A percentile compares a stretch with the other conserved stretches of the same genome.
Evolutionary conservation across 2,329 filamentous ascomycete species (phyloP).

Genomic region (Aspergillus alliaceus): DNA sequence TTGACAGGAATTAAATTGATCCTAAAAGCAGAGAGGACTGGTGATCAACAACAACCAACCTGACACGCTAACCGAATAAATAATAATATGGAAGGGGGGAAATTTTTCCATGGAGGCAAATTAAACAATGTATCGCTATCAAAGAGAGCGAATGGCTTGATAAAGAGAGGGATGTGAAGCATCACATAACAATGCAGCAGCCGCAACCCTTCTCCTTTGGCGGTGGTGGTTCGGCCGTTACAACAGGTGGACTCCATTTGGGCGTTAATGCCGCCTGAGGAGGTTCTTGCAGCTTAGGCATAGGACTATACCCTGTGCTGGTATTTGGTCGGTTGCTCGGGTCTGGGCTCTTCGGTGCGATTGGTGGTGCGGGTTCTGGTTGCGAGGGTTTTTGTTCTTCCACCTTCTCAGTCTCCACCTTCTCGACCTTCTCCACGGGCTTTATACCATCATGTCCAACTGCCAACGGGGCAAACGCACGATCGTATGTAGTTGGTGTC

Average conservation of each 20-base stretch:
- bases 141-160: not conserved
- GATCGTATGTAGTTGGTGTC: conserved; percentile 81
- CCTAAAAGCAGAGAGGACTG: conserved; percentile 8
- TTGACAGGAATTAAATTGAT: conserved; percentile 8
- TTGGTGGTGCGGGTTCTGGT: conserved; percentile 13
- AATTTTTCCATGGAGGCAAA: not conserved
- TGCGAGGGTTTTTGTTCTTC: conserved; percentile 5
- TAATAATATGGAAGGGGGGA: not conserved
- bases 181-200: conserved; percentile 75
- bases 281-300: conserved; percentile 47
- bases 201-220: conserved; percentile 58
- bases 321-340: conserved; percentile 36
- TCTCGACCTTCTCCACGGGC: conserved; percentile 16
- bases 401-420: conserved; percentile 8
- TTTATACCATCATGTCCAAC: conserved; percentile 38
- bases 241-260: conserved; percentile 46
- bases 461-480: conserved; percentile 78
- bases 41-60: conserved; percentile 11
- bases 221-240: conserved; percentile 55
- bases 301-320: conserved; percentile 51
- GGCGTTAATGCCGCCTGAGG: conserved; percentile 35
- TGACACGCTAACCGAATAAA: conserved; percentile 20
- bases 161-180: not conserved
- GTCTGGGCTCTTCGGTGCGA: conserved; percentile 31
- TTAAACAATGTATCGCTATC: not conserved